Evolutionary conservation across 306 rosid genomes (phyloP).

Genomic region (Fagus crenata): DNA sequence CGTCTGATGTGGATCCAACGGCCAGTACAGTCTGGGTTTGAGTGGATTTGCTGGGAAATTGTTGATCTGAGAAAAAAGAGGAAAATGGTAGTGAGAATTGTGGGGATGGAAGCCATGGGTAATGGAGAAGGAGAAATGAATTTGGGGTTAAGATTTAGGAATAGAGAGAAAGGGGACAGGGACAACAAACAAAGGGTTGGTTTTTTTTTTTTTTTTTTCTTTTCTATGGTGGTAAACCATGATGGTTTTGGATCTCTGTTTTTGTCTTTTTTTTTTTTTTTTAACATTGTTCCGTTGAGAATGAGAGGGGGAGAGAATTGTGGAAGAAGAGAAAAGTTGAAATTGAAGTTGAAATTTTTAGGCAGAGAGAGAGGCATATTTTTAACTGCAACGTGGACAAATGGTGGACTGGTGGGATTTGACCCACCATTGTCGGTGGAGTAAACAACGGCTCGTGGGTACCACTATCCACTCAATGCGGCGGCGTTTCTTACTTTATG

Average conservation of each 20-base stretch:
- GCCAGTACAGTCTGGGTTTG: conserved; percentile 34
- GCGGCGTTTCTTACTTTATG: conserved; percentile 18
- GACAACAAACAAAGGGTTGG: neutral
- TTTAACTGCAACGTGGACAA: neutral
- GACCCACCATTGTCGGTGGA: conserved; percentile 32
- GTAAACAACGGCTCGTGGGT: neutral
- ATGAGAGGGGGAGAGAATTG: neutral
- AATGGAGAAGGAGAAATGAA: neutral
- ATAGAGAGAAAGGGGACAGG: neutral
- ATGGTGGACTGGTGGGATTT: neutral
- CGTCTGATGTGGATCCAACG: conserved; percentile 76
- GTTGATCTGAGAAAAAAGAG: conserved; percentile 1
- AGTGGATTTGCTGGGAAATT: conserved; percentile 13
- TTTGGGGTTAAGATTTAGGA: neutral
- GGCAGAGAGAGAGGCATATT: neutral
- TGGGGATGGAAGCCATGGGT: conserved; percentile 30
- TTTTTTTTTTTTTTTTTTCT: no score
- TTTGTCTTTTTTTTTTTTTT: neutral
- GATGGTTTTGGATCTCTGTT: neutral
- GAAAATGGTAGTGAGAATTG: neutral
- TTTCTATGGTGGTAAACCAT: neutral
- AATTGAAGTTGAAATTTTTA: neutral
- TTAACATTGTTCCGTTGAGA: neutral
- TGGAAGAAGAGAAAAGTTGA: neutral
- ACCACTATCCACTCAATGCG: neutral